These are phyloP conservation scores for Pulveroboletus sp. DNA, from an alignment of 1,284 basidiomycete species.

Conservation along the genomic window DNA sequence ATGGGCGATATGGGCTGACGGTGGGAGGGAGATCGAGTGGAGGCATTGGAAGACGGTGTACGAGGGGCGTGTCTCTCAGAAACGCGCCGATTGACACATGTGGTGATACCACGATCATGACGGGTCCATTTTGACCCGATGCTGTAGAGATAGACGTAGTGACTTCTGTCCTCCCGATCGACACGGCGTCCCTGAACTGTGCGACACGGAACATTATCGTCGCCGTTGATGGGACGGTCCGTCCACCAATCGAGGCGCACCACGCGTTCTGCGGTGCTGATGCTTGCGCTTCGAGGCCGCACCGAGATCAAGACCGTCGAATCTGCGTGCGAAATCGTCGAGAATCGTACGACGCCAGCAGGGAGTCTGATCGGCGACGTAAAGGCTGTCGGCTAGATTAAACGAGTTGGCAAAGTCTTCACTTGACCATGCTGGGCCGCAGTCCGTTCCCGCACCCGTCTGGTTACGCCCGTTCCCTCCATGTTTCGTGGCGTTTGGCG, in stretches of 20 bases:
- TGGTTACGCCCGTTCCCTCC: neutral
- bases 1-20: constrained; percentile 77
- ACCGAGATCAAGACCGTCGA: too few relatives aligned
- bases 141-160: constrained; percentile 12
- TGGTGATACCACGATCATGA: constrained; percentile 1
- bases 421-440: too few relatives aligned
- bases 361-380: too few relatives aligned
- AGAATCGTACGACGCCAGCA: too few relatives aligned
- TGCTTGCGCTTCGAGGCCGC: too few relatives aligned
- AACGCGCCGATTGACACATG: constrained; percentile 15
- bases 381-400: too few relatives aligned
- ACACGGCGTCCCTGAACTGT: too few relatives aligned
- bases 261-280: too few relatives aligned
- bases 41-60: constrained; percentile 55
- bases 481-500: constrained; percentile 15
- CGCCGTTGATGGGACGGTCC: too few relatives aligned
- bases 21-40: constrained; percentile 69
- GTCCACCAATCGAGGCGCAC: too few relatives aligned
- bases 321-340: too few relatives aligned
- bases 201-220: neutral
- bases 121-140: neutral
- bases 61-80: constrained; percentile 29
- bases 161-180: neutral
- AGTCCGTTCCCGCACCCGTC: neutral
- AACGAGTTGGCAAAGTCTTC: too few relatives aligned